Evolutionary conservation across 2,329 filamentous ascomycete genomes (phyloP).

Genomic region (Verticillium nubilum): DNA sequence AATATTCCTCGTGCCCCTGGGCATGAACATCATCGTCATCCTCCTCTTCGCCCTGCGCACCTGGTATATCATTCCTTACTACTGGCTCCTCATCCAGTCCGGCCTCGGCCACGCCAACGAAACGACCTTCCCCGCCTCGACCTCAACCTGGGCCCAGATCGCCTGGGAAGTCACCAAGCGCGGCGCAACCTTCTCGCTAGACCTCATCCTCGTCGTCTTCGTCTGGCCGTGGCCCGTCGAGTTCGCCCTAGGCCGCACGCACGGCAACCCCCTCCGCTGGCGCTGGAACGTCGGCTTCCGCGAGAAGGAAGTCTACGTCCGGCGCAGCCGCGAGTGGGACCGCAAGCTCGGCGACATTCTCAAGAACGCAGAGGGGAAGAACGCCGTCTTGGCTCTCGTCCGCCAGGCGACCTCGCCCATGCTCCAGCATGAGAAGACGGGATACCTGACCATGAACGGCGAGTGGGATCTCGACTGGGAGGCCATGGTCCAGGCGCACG

Average conservation of each 20-base stretch:
- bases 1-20: constrained; percentile 73
- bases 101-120: constrained; percentile 62
- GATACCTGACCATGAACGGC: constrained; percentile 78
- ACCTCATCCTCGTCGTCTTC: constrained; percentile 64
- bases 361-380: constrained; percentile 43
- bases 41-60: constrained; percentile 62
- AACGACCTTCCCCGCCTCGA: constrained; percentile 56
- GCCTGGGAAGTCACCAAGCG: constrained; percentile 53
- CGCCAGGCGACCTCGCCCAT: constrained; percentile 63
- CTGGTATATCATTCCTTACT: constrained; percentile 65
- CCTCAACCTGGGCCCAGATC: constrained; percentile 52
- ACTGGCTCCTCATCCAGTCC: constrained; percentile 61
- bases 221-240: constrained; percentile 70
- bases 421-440: constrained; percentile 71
- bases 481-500: constrained; percentile 69
- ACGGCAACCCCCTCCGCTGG: constrained; percentile 65
- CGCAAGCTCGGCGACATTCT: constrained; percentile 50
- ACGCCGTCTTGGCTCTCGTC: constrained; percentile 56
- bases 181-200: constrained; percentile 62
- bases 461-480: constrained; percentile 87
- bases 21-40: constrained; percentile 67
- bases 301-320: constrained; percentile 75
- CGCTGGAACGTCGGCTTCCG: constrained; percentile 70
- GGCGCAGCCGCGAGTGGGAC: constrained; percentile 72
- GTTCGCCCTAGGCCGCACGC: constrained; percentile 57